Evolutionary conservation across 768 basidiomycete species (phyloP), one percentile per base, ranked within the genome.

Genomic region (Gautieria morchelliformis): DNA sequence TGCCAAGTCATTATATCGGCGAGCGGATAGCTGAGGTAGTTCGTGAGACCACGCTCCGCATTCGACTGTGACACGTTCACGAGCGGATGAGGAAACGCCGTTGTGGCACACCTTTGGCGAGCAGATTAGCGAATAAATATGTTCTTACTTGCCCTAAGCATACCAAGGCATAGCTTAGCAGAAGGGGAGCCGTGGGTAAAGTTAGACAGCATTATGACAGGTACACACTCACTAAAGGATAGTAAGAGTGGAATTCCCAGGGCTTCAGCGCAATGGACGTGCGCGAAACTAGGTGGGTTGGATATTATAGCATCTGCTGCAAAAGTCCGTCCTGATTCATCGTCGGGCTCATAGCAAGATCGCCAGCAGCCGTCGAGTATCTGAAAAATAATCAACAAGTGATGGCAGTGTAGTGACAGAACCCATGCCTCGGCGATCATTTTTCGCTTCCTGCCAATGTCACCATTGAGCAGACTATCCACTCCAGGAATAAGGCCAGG

Each of bases 211-310:
- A 15, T 22, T 14, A 3, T 22, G 20, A 47, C 12, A 20, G n/a
- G 12, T 47, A 19, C 2, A 22, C 46, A 47, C 46, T 4, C 20
- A 47, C 46, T 47, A 65, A 84, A 83, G 50, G 75, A 78, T 61
- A 83, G 65, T 41, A 78, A 70, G 9, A 83, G 66, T 3, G 81
- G 81, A 24, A 83, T 72, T 1, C 82, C 82, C 4, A 84, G 65
- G 8, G 82, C 81, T 63, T 85, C 82, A 1, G 83, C 83, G 52
- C 82, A 79, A 59, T 84, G 83, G 4, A 83, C 67, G 68, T 84
- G 82, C 1, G 79, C 83, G 60, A 85, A 85, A 5, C 80, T 74
- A 0, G 84, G 84, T 17, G 84, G 84, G 64, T 85, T 85, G 33
- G 78, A 78, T 48, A 85, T 83, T 46, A 85, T 82, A 0, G 82